phyloP scores from a whole-genome alignment of 306 rosid species.

The Castanea sativa region DNA sequence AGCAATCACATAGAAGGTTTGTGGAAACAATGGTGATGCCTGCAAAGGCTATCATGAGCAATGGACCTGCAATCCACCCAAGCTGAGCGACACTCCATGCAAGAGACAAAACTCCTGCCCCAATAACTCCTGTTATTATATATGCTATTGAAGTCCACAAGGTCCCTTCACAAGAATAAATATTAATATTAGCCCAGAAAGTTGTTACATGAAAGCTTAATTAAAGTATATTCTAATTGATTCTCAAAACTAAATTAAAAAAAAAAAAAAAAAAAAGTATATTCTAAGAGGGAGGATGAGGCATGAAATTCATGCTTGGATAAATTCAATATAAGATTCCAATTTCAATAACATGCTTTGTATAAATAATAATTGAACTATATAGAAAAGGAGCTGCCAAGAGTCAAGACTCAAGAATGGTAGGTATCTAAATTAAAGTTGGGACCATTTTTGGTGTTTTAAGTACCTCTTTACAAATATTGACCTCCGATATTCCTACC shows the following conservation, averaged over 20 bases:
- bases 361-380: too few relatives aligned
- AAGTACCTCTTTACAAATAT: too few relatives aligned
- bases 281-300: too few relatives aligned
- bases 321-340: too few relatives aligned
- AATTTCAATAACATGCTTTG: too few relatives aligned
- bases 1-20: conserved; percentile 50
- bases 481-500: background rate
- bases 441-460: too few relatives aligned
- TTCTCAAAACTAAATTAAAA: too few relatives aligned
- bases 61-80: conserved; percentile 76
- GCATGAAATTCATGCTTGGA: too few relatives aligned
- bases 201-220: background rate
- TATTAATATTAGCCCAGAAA: background rate
- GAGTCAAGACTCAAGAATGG: too few relatives aligned
- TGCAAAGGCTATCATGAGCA: conserved; percentile 46
- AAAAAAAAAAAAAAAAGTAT: too few relatives aligned
- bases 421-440: too few relatives aligned
- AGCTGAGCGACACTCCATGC: conserved; percentile 79
- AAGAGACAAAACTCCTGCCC: conserved; percentile 77
- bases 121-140: conserved; percentile 74
- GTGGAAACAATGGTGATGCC: conserved; percentile 39
- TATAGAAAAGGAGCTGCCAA: too few relatives aligned
- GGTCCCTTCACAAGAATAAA: conserved; percentile 29
- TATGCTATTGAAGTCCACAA: conserved; percentile 56
- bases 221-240: background rate